phyloP scores from a whole-genome alignment of 73 alveolate genomes.

The Paramecium primaurelia region DNA sequence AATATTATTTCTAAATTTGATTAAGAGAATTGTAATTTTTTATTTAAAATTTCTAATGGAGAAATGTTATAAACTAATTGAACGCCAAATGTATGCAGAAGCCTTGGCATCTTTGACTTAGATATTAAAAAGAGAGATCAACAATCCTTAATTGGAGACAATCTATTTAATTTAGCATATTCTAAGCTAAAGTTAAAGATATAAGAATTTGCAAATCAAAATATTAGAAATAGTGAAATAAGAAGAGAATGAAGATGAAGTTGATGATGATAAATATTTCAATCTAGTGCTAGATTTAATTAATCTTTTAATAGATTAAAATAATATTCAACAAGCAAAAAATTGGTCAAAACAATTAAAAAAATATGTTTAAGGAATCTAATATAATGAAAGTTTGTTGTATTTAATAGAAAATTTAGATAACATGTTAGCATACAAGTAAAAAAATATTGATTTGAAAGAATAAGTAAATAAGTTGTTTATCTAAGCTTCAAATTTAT shows the following conservation, averaged over 20 bases:
- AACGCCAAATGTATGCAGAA: conserved; percentile 7
- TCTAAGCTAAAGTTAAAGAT: not conserved
- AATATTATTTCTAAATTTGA: not conserved
- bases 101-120: not conserved
- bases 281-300: not conserved
- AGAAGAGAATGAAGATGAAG: not conserved
- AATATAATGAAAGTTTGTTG: not conserved
- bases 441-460: not conserved
- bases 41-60: not conserved
- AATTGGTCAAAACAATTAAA: not conserved
- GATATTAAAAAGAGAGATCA: not conserved
- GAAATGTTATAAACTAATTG: not conserved
- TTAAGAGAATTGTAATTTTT: not conserved
- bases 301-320: not conserved
- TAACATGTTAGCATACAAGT: not conserved
- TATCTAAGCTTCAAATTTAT: not conserved
- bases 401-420: not conserved
- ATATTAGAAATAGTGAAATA: not conserved
- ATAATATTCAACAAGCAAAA: not conserved
- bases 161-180: not conserved
- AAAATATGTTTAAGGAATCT: not conserved
- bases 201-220: not conserved
- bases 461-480: not conserved
- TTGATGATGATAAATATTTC: not conserved
- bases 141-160: not conserved